A percentile compares a stretch with the other conserved stretches of the same genome.
Evolutionary conservation across 2,329 filamentous ascomycete species (phyloP).

Genomic region (Aspergillus clavatus): DNA sequence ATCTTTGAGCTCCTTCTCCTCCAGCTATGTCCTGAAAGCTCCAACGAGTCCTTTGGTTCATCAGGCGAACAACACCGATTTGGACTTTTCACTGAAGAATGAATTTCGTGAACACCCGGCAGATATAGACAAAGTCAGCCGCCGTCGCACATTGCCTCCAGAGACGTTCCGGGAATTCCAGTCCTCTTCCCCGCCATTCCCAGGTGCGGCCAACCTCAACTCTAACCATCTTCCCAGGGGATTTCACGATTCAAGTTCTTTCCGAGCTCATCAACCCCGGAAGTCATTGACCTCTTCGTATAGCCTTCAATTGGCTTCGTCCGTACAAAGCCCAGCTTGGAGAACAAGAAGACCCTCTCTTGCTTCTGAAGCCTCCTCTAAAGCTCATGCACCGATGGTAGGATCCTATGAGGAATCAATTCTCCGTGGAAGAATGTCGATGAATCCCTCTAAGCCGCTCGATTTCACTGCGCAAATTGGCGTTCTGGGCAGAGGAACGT

Average conservation of each 20-base stretch:
- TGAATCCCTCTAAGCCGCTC: constrained; percentile 83
- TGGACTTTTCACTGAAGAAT: constrained; percentile 57
- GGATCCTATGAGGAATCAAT: constrained; percentile 98
- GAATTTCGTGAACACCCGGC: constrained; percentile 49
- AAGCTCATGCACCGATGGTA: constrained; percentile 91
- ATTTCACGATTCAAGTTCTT: constrained; percentile 59
- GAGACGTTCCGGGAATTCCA: constrained; percentile 50
- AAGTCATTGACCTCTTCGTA: constrained; percentile 65
- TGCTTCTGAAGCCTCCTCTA: constrained; percentile 66
- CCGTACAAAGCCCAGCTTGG: constrained; percentile 33
- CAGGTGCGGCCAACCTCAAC: constrained; percentile 39
- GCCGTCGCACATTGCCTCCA: constrained; percentile 70
- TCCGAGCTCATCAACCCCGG: constrained; percentile 73
- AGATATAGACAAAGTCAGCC: constrained; percentile 46
- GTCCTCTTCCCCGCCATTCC: constrained; percentile 35
- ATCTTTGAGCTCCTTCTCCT: constrained; percentile 66
- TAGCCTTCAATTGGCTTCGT: constrained; percentile 45
- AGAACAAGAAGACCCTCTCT: constrained; percentile 63
- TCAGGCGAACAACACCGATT: constrained; percentile 76
- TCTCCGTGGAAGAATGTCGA: constrained; percentile 91
- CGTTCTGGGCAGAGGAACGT: constrained; percentile 82
- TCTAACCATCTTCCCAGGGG: constrained; percentile 45
- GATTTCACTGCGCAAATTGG: constrained; percentile 95
- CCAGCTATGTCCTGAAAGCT: constrained; percentile 76
- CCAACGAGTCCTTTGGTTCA: constrained; percentile 91